Conservation (phyloP, 345 rosid genomes). For the Arabidopsis arenosa region DNA sequence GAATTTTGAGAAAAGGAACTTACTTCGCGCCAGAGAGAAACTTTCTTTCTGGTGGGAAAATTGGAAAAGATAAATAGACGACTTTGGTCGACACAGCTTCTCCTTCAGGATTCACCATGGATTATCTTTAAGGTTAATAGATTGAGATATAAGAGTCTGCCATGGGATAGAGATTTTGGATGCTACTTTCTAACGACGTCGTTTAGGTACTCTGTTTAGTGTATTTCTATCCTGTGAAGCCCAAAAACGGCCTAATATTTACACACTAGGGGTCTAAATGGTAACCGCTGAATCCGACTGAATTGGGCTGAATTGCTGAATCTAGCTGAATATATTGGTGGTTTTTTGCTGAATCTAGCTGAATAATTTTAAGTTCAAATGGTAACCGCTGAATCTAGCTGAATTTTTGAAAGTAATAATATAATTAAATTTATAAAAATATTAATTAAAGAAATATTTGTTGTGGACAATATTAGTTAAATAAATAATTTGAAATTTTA, state of each 20-base stretch:
- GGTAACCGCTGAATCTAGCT: no score
- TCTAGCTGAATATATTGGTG: no score
- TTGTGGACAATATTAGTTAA: no score
- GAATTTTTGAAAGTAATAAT: no score
- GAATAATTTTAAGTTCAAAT: no score
- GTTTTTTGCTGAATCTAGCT: no score
- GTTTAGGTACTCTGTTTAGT: neutral
- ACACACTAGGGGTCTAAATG: neutral
- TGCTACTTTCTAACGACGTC: conserved; percentile 30
- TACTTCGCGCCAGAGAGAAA: conserved; percentile 25
- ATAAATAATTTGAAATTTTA: no score
- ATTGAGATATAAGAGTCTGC: conserved; percentile 33
- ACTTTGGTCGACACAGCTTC: conserved; percentile 37
- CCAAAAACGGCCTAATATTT: neutral
- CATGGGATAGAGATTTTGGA: conserved; percentile 37
- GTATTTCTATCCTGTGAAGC: conserved; percentile 11
- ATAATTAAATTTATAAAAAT: no score
- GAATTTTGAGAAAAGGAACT: conserved; percentile 17
- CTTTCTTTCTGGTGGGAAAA: neutral
- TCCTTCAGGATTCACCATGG: conserved; percentile 43
- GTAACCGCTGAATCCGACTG: no score
- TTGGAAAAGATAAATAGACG: conserved; percentile 22
- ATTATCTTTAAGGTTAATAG: conserved; percentile 35
- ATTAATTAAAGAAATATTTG: no score
- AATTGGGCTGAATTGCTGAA: no score